phyloP scores from a whole-genome alignment of 179 eudicot genomes.

The Gypsophila paniculata region DNA sequence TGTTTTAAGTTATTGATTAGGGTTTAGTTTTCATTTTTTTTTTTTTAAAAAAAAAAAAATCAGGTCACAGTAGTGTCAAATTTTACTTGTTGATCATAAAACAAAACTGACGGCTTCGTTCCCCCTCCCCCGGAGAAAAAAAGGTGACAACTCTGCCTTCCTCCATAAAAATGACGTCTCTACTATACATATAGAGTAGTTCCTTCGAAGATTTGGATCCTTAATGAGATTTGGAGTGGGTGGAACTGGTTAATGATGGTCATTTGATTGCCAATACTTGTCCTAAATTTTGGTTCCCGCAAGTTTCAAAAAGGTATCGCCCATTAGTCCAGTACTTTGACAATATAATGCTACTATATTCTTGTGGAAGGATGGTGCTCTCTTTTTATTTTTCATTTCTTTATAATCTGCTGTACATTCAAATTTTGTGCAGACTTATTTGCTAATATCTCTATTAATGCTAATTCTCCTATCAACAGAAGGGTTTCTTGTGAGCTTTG shows the following conservation, averaged over 20 bases:
- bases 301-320: background rate
- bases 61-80: too few species aligned
- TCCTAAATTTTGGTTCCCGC: background rate
- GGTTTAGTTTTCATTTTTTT: too few species aligned
- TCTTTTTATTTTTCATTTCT: background rate
- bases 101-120: too few species aligned
- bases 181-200: too few species aligned
- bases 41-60: too few species aligned
- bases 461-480: background rate
- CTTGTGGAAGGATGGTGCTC: background rate
- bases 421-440: background rate
- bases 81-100: too few species aligned
- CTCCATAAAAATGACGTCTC: too few species aligned
- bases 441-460: background rate
- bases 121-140: too few species aligned
- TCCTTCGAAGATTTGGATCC: too few species aligned
- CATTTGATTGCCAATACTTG: background rate
- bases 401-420: background rate
- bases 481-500: background rate
- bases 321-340: background rate
- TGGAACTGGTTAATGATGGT: background rate
- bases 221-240: too few species aligned
- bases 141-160: too few species aligned
- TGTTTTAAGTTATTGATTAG: background rate
- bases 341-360: conserved; percentile 1